Percentiles rank a stretch among this genome's conserved stretches.
Conservation (phyloP, 2,329 filamentous ascomycete species). For the Knufia fluminis region DNA sequence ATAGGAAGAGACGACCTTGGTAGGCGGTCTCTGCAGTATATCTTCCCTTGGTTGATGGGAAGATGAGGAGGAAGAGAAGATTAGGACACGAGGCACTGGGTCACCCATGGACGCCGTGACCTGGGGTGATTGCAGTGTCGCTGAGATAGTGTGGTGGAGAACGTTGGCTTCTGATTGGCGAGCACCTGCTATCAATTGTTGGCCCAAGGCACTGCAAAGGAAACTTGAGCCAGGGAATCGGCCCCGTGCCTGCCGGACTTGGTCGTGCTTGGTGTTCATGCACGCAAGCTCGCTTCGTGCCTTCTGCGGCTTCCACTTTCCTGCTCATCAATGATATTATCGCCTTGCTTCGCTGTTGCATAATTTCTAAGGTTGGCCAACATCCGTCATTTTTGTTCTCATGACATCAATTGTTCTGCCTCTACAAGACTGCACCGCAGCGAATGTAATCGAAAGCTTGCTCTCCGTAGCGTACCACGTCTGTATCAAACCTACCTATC, state of each 20-base stretch:
- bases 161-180: neutral
- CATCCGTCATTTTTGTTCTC: neutral
- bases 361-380: too few species aligned
- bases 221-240: too few species aligned
- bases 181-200: neutral
- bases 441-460: too few species aligned
- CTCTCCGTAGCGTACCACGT: too few species aligned
- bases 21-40: conserved; percentile 19
- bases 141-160: neutral
- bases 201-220: neutral
- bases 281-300: neutral
- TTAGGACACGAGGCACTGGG: conserved; percentile 10
- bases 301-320: neutral
- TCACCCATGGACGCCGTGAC: neutral
- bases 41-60: conserved; percentile 21
- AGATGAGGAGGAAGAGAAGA: conserved; percentile 16
- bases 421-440: neutral
- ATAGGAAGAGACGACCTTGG: conserved; percentile 20
- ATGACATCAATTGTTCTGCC: neutral
- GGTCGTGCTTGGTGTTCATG: conserved; percentile 7
- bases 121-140: neutral
- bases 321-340: neutral
- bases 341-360: too few species aligned
- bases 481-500: too few species aligned
- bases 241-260: too few species aligned